phyloP scores from a whole-genome alignment of 2,329 filamentous ascomycete genomes.

The Aspergillus flavus region DNA sequence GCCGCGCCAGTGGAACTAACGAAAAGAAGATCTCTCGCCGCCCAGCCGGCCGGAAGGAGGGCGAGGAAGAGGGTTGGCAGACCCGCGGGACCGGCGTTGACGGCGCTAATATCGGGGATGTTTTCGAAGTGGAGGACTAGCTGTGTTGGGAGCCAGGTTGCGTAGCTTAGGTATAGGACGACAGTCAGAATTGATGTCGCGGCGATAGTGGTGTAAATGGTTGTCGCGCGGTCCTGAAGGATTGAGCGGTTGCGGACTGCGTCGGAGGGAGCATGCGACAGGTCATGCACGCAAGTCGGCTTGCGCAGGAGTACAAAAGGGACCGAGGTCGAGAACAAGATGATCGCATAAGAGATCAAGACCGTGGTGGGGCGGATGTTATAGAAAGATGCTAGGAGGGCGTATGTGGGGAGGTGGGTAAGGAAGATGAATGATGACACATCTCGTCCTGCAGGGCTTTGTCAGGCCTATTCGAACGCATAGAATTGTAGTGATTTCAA shows the following conservation, averaged over 20 bases:
- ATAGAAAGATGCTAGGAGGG: conserved; percentile 80
- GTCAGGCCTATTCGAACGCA: background rate
- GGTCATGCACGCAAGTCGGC: conserved; percentile 65
- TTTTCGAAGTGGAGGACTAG: conserved; percentile 76
- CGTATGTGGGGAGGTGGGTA: conserved; percentile 73
- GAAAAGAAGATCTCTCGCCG: conserved; percentile 77
- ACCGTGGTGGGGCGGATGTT: conserved; percentile 64
- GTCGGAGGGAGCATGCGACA: conserved; percentile 47
- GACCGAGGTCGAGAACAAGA: conserved; percentile 67
- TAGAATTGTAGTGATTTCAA: background rate
- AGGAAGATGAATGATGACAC: conserved; percentile 67
- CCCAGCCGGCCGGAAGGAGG: conserved; percentile 69
- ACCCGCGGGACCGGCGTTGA: conserved; percentile 63
- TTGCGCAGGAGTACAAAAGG: conserved; percentile 77
- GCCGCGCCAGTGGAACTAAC: conserved; percentile 51
- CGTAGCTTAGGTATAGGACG: conserved; percentile 69
- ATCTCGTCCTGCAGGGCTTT: conserved; percentile 60
- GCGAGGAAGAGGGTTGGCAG: conserved; percentile 50
- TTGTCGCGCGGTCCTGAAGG: conserved; percentile 63
- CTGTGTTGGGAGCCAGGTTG: conserved; percentile 69
- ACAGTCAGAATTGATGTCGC: conserved; percentile 74
- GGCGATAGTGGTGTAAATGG: conserved; percentile 67
- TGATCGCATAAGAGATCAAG: conserved; percentile 65
- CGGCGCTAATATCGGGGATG: conserved; percentile 68
- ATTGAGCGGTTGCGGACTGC: conserved; percentile 65